These are phyloP conservation scores for Linnemannia hyalina DNA, from an alignment of 192 early-diverging fungal genomes.

Conservation along the genomic window DNA sequence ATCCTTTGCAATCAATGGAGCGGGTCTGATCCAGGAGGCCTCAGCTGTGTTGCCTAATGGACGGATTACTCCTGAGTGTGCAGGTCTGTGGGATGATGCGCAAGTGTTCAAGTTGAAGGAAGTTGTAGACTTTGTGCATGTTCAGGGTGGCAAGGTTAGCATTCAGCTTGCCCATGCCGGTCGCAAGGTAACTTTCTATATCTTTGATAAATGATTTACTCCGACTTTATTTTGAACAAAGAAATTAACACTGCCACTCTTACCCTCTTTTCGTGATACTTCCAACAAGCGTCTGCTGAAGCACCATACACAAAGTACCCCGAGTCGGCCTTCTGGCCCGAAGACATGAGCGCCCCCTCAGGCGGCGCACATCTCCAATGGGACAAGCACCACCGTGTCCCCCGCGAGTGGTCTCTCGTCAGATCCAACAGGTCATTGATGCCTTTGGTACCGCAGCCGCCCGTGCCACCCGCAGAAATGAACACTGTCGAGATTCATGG, in stretches of 20 bases:
- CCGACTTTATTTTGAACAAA: neutral
- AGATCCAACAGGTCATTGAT: slow-evolving; percentile 74
- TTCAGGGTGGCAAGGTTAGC: slow-evolving; percentile 67
- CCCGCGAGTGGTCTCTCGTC: slow-evolving; percentile 71
- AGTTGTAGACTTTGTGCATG: slow-evolving; percentile 74
- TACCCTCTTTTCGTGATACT: neutral
- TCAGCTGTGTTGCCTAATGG: slow-evolving; percentile 81
- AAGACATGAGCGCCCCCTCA: slow-evolving; percentile 76
- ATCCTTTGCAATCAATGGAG: slow-evolving; percentile 81
- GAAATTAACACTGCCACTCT: neutral
- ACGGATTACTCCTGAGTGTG: slow-evolving; percentile 80
- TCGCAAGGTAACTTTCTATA: slow-evolving; percentile 64
- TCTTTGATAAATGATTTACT: too few relatives aligned
- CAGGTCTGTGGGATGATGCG: slow-evolving; percentile 87
- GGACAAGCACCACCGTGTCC: slow-evolving; percentile 55
- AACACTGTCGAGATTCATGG: slow-evolving; percentile 92
- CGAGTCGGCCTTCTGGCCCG: slow-evolving; percentile 79
- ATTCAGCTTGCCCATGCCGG: slow-evolving; percentile 91
- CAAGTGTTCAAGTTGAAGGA: slow-evolving; percentile 74
- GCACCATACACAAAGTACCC: slow-evolving; percentile 20
- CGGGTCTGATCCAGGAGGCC: slow-evolving; percentile 86
- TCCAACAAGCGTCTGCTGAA: slow-evolving; percentile 29
- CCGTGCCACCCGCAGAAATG: slow-evolving; percentile 85
- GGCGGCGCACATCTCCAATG: slow-evolving; percentile 61
- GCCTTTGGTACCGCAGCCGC: slow-evolving; percentile 76